Percentiles rank a stretch among this genome's conserved stretches.
Conservation (phyloP, 1,284 basidiomycete species). For the Ceratobasidium sp. region DNA sequence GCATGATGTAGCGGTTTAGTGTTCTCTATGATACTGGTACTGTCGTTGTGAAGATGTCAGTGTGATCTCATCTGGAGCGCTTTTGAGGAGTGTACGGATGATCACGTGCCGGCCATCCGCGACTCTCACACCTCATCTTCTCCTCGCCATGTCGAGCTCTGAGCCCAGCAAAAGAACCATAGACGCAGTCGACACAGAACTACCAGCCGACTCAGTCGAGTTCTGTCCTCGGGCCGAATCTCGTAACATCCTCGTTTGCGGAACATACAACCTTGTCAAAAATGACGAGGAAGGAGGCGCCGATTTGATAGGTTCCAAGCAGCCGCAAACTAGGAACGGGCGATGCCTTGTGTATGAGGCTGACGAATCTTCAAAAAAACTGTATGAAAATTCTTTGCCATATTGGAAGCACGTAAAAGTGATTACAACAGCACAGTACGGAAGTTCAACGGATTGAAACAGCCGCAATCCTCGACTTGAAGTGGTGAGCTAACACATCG, state of each 20-base stretch:
- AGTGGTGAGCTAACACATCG: slow-evolving; percentile 69
- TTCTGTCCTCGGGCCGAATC: slow-evolving; percentile 78
- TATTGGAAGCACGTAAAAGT: neutral
- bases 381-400: slow-evolving; percentile 49
- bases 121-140: slow-evolving; percentile 16
- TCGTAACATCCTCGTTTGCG: slow-evolving; percentile 79
- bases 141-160: slow-evolving; percentile 28
- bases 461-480: slow-evolving; percentile 90
- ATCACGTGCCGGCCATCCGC: slow-evolving; percentile 6
- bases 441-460: slow-evolving; percentile 75
- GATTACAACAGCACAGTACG: slow-evolving; percentile 56
- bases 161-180: slow-evolving; percentile 37
- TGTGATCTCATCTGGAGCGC: neutral
- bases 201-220: slow-evolving; percentile 90
- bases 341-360: slow-evolving; percentile 76
- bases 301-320: slow-evolving; percentile 43
- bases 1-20: slow-evolving; percentile 10
- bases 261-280: slow-evolving; percentile 82
- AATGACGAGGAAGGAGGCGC: slow-evolving; percentile 52
- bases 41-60: slow-evolving; percentile 8
- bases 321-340: slow-evolving; percentile 56
- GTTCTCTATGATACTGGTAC: too few species aligned
- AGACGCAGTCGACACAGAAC: slow-evolving; percentile 69
- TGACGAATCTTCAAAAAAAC: slow-evolving; percentile 49
- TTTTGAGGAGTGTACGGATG: neutral